A percentile compares a stretch with the other conserved stretches of the same genome.
phyloP scores from a whole-genome alignment of 768 basidiomycete genomes.

The Leccinum subgranulosum region DNA sequence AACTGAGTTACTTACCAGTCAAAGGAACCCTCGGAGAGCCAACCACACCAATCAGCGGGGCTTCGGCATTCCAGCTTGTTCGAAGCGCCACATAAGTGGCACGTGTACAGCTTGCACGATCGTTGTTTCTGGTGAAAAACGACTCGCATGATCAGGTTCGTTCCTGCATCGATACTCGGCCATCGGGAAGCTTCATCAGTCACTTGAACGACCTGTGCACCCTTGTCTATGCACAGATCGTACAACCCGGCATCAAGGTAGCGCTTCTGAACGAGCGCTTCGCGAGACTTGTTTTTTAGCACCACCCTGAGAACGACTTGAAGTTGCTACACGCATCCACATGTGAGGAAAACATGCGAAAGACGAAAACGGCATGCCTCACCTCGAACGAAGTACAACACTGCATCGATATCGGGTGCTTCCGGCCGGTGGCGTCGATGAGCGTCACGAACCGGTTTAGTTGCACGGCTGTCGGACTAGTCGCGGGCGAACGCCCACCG shows the following conservation, averaged over 20 bases:
- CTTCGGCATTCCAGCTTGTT: constrained; percentile 15
- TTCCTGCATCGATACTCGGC: constrained; percentile 24
- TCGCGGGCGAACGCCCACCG: neutral
- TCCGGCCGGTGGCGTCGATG: constrained; percentile 25
- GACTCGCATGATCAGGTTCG: constrained; percentile 23
- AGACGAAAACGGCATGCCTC: neutral
- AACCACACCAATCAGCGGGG: constrained; percentile 15
- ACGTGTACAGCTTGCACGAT: constrained; percentile 11
- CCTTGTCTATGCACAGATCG: constrained; percentile 25
- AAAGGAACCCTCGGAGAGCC: constrained; percentile 20
- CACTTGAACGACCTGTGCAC: constrained; percentile 19
- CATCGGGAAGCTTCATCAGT: constrained; percentile 20
- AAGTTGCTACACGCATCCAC: constrained; percentile 17
- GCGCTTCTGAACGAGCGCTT: constrained; percentile 20
- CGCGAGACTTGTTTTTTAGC: constrained; percentile 14
- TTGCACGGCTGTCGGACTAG: constrained; percentile 20
- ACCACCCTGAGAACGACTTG: constrained; percentile 17
- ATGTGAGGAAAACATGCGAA: neutral
- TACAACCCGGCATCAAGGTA: constrained; percentile 24
- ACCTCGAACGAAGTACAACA: constrained; percentile 27
- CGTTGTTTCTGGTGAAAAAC: constrained; percentile 18
- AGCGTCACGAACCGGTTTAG: constrained; percentile 22
- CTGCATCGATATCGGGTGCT: constrained; percentile 25
- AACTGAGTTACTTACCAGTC: constrained; percentile 18
- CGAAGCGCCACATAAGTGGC: constrained; percentile 20